Evolutionary conservation across 179 eudicot genomes (phyloP).

Genomic region (Beta macrorhiza): DNA sequence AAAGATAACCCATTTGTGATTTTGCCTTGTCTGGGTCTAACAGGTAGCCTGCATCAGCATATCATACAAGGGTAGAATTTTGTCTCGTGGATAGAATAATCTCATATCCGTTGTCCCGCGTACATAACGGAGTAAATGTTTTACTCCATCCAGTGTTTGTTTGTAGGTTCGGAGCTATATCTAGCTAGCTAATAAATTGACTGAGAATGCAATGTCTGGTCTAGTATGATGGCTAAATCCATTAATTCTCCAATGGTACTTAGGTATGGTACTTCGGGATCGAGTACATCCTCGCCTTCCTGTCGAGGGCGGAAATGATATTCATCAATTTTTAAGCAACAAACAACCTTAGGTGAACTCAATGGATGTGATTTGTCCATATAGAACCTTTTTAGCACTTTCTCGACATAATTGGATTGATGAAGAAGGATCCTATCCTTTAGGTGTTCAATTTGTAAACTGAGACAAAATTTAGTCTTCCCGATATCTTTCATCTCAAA

Average conservation of each 20-base stretch:
- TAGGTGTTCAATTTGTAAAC: too few relatives aligned
- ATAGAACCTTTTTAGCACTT: neutral
- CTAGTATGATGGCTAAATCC: neutral
- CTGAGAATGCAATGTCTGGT: too few relatives aligned
- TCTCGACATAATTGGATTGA: neutral
- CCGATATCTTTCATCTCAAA: too few relatives aligned
- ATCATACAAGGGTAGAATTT: neutral
- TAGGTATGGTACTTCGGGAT: conserved; percentile 15
- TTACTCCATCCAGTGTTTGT: neutral
- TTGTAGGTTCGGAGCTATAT: neutral
- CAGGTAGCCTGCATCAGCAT: conserved; percentile 1
- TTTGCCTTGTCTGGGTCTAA: conserved; percentile 8
- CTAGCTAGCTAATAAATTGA: too few relatives aligned
- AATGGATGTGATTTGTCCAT: too few relatives aligned
- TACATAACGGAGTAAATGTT: neutral
- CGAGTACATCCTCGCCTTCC: neutral
- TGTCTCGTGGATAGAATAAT: neutral
- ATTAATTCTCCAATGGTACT: conserved; percentile 9
- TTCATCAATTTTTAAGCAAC: too few relatives aligned
- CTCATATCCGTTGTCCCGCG: neutral
- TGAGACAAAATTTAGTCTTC: too few relatives aligned
- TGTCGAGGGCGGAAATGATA: too few relatives aligned
- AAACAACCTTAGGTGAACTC: too few relatives aligned
- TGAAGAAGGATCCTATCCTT: too few relatives aligned
- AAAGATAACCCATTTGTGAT: neutral